Evolutionary conservation across 306 rosid species (phyloP), one percentile per base, ranked within the genome.

Genomic region (Quercus rubra): DNA sequence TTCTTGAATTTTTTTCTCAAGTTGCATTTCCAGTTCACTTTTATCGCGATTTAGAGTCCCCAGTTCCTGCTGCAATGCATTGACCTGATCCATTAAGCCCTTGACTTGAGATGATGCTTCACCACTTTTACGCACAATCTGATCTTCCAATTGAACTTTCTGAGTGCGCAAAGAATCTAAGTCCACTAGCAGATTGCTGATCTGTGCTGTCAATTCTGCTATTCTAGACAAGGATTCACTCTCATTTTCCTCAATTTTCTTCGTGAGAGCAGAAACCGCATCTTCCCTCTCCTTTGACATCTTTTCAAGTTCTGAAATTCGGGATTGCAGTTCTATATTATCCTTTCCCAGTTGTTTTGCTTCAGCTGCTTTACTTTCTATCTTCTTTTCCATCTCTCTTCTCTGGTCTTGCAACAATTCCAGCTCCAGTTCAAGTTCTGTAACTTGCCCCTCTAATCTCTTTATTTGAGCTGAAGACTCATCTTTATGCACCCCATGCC

Each of bases 181-280:
- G 33, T 92, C 92, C 61, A 35, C 76, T 64, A 68, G 81, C 82
- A 91, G 87, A 77, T 83, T 84, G 83, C 77, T 84, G 75, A 86
- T 75, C 87, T 90, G 94, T 33, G 82, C 83, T 15, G 82, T 85
- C 84, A 94, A 82, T 75, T 85, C 87, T 43, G 88, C 86, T 74
- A 90, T 82, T 83, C 80, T 88, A 56, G 87, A 88, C 33, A 78
- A 72, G 13, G 86, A 85, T 43, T 82, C 88, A 55, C 76, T 86
- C 81, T 84, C 88, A 28, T 51, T 85, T 54, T 86, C 94, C 83
- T 88, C 81, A 17, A 89, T 89, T 82, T 84, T 85, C 85, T 86
- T 92, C 70, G 14, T 54, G 69, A 94, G 76, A 81, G 59, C 70
- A 56, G 86, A 83, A 67, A 88, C 85, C 56, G 89, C 89, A 6